Percentiles rank a stretch among this genome's conserved stretches.
These are phyloP conservation scores for Monilinia fructigena DNA, from an alignment of 2,329 filamentous ascomycete genomes.

Conservation along the genomic window DNA sequence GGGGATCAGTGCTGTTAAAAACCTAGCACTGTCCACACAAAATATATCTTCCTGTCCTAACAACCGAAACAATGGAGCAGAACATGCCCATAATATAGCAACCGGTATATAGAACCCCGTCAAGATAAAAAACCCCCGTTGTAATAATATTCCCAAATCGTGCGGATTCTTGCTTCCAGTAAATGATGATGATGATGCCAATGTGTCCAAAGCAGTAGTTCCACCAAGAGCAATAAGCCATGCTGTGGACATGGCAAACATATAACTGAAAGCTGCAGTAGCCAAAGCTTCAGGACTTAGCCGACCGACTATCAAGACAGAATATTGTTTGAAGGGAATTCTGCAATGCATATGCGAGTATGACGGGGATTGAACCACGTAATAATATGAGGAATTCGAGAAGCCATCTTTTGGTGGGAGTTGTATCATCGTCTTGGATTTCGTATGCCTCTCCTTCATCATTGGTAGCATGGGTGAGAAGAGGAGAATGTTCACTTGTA, in stretches of 20 bases:
- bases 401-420: constrained; percentile 42
- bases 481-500: constrained; percentile 38
- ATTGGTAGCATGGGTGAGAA: constrained; percentile 31
- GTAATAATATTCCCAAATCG: constrained; percentile 74
- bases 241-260: constrained; percentile 88
- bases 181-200: constrained; percentile 78
- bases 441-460: constrained; percentile 34
- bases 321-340: constrained; percentile 84
- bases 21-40: constrained; percentile 71
- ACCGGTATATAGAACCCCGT: constrained; percentile 71
- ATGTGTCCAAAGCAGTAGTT: constrained; percentile 80
- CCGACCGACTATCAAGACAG: constrained; percentile 77
- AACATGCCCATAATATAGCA: constrained; percentile 70
- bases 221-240: constrained; percentile 86
- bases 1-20: constrained; percentile 71
- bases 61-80: constrained; percentile 69
- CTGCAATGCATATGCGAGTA: constrained; percentile 80
- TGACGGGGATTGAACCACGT: constrained; percentile 71
- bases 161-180: constrained; percentile 77
- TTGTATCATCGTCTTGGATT: constrained; percentile 30
- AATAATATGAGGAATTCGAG: constrained; percentile 66
- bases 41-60: constrained; percentile 77
- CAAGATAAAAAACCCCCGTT: constrained; percentile 72
- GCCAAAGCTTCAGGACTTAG: constrained; percentile 77
- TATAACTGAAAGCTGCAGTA: constrained; percentile 82